Conservation (phyloP, 495 filamentous ascomycete species). For the Penicillium canescens region DNA sequence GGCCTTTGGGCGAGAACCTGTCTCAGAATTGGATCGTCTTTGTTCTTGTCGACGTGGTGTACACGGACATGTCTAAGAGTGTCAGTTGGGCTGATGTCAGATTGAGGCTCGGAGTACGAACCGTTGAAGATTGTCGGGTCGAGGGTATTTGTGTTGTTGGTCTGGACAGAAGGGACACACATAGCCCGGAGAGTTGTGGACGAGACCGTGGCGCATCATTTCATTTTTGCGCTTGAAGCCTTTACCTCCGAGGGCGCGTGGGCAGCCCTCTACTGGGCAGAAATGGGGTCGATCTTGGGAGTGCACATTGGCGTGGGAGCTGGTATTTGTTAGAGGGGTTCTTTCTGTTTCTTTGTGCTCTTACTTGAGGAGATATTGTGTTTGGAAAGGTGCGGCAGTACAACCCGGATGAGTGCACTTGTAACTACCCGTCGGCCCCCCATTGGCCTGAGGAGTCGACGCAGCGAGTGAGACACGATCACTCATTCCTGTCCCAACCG, state of each 20-base stretch:
- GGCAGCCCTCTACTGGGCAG: slow-evolving; percentile 78
- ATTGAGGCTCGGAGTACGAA: slow-evolving; percentile 36
- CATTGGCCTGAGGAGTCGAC: slow-evolving; percentile 26
- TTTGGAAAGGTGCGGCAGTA: slow-evolving; percentile 85
- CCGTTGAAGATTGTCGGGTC: slow-evolving; percentile 98
- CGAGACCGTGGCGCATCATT: slow-evolving; percentile 96
- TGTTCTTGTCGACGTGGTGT: slow-evolving; percentile 84
- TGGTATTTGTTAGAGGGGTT: slow-evolving; percentile 32
- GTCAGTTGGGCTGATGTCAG: slow-evolving; percentile 8
- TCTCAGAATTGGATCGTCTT: slow-evolving; percentile 76
- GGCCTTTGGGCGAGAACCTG: slow-evolving; percentile 81
- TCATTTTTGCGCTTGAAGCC: slow-evolving; percentile 99
- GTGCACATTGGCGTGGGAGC: slow-evolving; percentile 98
- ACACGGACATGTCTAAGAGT: slow-evolving; percentile 75
- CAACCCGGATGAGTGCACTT: slow-evolving; percentile 74
- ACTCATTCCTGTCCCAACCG: slow-evolving; percentile 20
- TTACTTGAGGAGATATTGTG: slow-evolving; percentile 81
- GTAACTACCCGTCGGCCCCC: slow-evolving; percentile 38
- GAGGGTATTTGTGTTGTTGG: slow-evolving; percentile 92
- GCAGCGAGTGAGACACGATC: slow-evolving; percentile 24
- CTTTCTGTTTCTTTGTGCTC: slow-evolving; percentile 18
- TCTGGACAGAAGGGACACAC: slow-evolving; percentile 97
- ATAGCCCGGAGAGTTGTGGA: slow-evolving; percentile 94
- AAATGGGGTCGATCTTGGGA: slow-evolving; percentile 89
- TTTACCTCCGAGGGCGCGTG: slow-evolving; percentile 79